These are phyloP conservation scores for Leishmania braziliensis DNA, from an alignment of 208 protist genomes.

Conservation along the genomic window DNA sequence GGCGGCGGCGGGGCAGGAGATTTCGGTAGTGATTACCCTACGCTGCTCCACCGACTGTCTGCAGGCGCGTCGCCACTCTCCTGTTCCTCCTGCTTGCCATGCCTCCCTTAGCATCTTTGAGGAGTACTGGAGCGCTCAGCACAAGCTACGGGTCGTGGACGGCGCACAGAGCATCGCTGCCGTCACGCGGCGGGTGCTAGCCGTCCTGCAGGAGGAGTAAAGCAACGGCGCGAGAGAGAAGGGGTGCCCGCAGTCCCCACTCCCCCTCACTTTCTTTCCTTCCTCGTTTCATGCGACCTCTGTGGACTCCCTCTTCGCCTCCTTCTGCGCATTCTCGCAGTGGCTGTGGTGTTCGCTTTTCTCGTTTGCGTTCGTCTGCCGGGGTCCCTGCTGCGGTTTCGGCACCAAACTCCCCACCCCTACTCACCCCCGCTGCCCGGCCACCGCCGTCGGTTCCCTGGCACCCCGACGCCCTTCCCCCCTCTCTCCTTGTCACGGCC, in stretches of 20 bases:
- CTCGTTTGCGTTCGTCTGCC: background rate
- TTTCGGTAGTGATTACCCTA: slow-evolving; percentile 25
- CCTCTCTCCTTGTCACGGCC: background rate
- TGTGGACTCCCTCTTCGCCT: background rate
- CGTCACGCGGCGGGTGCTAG: slow-evolving; percentile 21
- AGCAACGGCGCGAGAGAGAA: background rate
- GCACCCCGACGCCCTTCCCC: too few species aligned
- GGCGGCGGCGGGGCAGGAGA: slow-evolving; percentile 23
- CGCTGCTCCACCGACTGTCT: slow-evolving; percentile 13
- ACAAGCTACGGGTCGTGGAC: slow-evolving; percentile 34
- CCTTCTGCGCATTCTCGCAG: background rate
- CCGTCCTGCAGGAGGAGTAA: slow-evolving; percentile 27
- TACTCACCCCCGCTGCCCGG: too few species aligned
- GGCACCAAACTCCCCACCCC: too few species aligned
- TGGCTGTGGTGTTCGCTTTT: background rate
- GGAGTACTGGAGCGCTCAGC: slow-evolving; percentile 48
- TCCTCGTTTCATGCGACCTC: background rate
- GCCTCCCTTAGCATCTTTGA: slow-evolving; percentile 18
- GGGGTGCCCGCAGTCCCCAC: background rate
- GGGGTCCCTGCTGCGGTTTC: too few species aligned
- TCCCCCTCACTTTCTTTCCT: background rate
- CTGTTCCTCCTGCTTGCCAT: background rate
- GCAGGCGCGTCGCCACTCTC: background rate
- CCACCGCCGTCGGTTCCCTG: too few species aligned
- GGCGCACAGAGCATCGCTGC: slow-evolving; percentile 19